Evolutionary conservation across 306 rosid species (phyloP).

Genomic region (Carpinus fangiana): DNA sequence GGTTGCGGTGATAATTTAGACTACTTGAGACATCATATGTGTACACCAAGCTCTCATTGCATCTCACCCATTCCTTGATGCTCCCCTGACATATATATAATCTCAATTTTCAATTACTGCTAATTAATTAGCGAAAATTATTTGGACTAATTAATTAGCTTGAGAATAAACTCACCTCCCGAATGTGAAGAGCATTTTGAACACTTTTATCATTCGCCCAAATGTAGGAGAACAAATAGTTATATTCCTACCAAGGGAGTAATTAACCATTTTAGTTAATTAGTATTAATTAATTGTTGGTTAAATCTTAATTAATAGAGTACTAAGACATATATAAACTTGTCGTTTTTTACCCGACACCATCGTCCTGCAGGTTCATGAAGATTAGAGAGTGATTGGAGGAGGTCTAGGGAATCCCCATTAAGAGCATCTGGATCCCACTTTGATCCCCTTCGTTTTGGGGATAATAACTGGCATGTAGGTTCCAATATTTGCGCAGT

Average conservation of each 20-base stretch:
- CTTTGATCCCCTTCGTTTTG: neutral
- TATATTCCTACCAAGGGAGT: neutral
- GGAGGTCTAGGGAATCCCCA: neutral
- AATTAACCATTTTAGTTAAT: neutral
- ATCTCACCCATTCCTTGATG: slow-evolving; percentile 27
- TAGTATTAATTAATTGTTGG: neutral
- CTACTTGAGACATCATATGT: slow-evolving; percentile 14
- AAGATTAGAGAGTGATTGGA: neutral
- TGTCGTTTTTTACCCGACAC: slow-evolving; percentile 7
- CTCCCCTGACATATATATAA: slow-evolving; percentile 24
- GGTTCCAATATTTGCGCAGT: slow-evolving; percentile 13
- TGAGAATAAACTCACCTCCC: slow-evolving; percentile 8
- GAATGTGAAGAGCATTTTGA: slow-evolving; percentile 23
- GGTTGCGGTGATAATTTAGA: slow-evolving; percentile 25
- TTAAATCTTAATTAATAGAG: neutral
- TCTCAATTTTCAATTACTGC: too few species aligned
- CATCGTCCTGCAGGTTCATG: neutral
- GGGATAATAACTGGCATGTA: neutral
- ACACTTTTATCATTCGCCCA: slow-evolving; percentile 30
- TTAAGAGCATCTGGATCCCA: neutral
- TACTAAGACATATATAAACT: neutral
- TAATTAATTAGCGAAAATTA: too few species aligned
- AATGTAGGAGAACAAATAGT: slow-evolving; percentile 12
- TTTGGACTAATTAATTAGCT: too few species aligned
- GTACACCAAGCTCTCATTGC: slow-evolving; percentile 21